A percentile compares a stretch with the other conserved stretches of the same genome.
These are phyloP conservation scores for Ustilago trichophora DNA, from an alignment of 1,284 basidiomycete species.

Conservation along the genomic window DNA sequence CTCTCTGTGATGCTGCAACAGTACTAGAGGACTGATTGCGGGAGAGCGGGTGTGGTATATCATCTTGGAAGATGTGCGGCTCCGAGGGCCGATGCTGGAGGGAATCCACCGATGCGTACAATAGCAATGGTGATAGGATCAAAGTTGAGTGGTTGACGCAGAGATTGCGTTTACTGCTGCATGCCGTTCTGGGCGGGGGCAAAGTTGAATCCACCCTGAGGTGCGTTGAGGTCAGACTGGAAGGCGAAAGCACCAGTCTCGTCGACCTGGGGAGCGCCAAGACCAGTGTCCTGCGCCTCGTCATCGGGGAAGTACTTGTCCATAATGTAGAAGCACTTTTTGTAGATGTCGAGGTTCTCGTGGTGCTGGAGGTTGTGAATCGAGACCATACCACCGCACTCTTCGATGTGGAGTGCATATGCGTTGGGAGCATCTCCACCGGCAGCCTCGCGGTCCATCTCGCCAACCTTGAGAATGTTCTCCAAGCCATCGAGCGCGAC, in stretches of 20 bases:
- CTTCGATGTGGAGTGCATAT: conserved; percentile 94
- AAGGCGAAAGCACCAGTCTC: conserved; percentile 83
- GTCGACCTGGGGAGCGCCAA: conserved; percentile 83
- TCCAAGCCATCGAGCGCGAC: conserved; percentile 96
- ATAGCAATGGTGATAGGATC: no score
- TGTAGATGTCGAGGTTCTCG: conserved; percentile 98
- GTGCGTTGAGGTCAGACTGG: conserved; percentile 68
- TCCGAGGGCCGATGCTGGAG: not conserved
- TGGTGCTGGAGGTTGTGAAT: conserved; percentile 99
- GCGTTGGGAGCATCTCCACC: conserved; percentile 88
- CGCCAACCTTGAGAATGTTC: conserved; percentile 98
- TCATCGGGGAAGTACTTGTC: conserved; percentile 68
- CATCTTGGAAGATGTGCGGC: not conserved
- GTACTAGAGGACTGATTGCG: no score
- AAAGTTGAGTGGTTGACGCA: no score
- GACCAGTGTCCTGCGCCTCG: conserved; percentile 73
- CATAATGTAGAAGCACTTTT: conserved; percentile 96
- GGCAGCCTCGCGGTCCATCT: conserved; percentile 87
- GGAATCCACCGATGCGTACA: no score
- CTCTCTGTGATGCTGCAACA: no score
- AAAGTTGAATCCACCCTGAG: conserved; percentile 64
- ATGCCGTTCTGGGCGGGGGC: conserved; percentile 54
- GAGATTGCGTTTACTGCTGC: conserved; percentile 51
- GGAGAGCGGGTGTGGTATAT: conserved; percentile 13
- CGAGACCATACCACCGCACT: conserved; percentile 90